phyloP scores from a whole-genome alignment of 129 eudicot species.

The Daucus carota region DNA sequence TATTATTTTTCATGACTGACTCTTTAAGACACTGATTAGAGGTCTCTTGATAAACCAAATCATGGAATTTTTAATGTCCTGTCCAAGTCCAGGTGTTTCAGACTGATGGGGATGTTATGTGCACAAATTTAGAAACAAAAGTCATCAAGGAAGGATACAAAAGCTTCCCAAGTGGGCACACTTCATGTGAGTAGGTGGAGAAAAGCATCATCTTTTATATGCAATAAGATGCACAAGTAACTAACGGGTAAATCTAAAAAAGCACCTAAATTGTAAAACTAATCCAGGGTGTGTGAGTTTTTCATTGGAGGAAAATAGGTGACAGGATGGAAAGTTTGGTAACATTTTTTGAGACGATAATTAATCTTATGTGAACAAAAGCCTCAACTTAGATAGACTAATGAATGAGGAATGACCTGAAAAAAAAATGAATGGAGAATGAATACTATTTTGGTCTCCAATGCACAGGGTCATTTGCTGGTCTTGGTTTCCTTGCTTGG shows the following conservation, averaged over 20 bases:
- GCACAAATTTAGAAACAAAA: conserved; percentile 27
- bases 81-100: conserved; percentile 18
- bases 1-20: not conserved
- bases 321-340: not conserved
- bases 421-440: no score
- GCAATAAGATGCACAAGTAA: not conserved
- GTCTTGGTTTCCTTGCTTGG: conserved; percentile 66
- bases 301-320: not conserved
- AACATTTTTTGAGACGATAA: not conserved
- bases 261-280: not conserved
- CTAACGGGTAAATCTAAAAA: not conserved
- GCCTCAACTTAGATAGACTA: no score
- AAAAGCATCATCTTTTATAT: not conserved
- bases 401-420: no score
- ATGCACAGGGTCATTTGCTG: conserved; percentile 64
- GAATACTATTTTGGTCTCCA: conserved; percentile 11
- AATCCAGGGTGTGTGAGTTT: not conserved
- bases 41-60: not conserved
- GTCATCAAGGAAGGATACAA: conserved; percentile 70
- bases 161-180: conserved; percentile 78
- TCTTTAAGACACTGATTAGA: not conserved
- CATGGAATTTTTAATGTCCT: not conserved
- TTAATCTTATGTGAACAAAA: not conserved
- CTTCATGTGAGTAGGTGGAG: conserved; percentile 40
- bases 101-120: conserved; percentile 45